Base-by-base conservation (phyloP, 1,284 basidiomycete species). In the Pterulicium gracile region DNA sequence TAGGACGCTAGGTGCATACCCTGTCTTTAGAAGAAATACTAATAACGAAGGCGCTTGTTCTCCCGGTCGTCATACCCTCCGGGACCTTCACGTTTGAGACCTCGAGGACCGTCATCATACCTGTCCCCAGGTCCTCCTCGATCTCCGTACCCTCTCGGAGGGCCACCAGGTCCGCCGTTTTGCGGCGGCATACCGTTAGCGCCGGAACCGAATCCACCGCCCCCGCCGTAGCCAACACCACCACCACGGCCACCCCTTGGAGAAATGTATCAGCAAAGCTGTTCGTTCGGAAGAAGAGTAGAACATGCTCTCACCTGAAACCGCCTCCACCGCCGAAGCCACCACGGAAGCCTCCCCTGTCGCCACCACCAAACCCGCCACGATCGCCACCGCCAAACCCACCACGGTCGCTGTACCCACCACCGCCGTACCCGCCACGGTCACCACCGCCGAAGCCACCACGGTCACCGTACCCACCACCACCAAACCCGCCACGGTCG, bases 41-140 rank as follows among this genome's bases (percentile, higher is more conserved):
- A 88, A 63, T 88, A 88, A 57, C 88, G 77, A 57, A 81, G 78
- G 58, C 88, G 81, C 67, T 90, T 90, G 36, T 72, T 57, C 55
- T 88, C 85, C 54, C 86, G 77, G 63, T 88, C 87, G 57, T 87
- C 86, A 63, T 76, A 81, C 57, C 81, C 81, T 63, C 79, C 79
- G 47, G 78, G 70, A 51, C 72, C 77, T 57, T 77, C 75, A 59
- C 83, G 76, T 64, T 84, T 85, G 65, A 80, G 77, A 10, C 36
- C 36, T 5, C 36, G 36, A 39, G 36, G 36, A 18, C 36, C 36
- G 4, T 39, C 36, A 58, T 75, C 77, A 43, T 73, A 74, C 52
- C 79, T 73, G 58, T 70, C 75, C 50, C 74, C 72, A 32, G 62
- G 63, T 10, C n/a, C 20, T 21, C 42, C 42, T 21, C 63, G 61